Percentiles rank a stretch among this genome's conserved stretches.
These are phyloP conservation scores for Pilaira anomala DNA, from an alignment of 192 early-diverging fungal species.

Conservation along the genomic window DNA sequence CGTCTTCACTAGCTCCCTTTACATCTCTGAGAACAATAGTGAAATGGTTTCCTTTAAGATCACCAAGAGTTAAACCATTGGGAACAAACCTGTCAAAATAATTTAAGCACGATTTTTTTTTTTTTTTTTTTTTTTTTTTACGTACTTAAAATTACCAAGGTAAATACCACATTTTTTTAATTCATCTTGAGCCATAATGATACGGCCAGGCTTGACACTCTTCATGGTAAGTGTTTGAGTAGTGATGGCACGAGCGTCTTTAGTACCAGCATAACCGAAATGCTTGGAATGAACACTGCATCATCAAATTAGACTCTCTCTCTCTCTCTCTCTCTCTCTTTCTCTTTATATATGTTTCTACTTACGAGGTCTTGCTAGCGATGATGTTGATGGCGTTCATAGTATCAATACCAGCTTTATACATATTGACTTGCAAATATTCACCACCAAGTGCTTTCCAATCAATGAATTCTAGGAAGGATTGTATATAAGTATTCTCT, in stretches of 20 bases:
- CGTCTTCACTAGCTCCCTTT: slow-evolving; percentile 44
- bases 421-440: slow-evolving; percentile 81
- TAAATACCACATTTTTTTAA: slow-evolving; percentile 47
- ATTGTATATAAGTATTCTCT: neutral
- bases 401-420: slow-evolving; percentile 92
- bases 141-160: slow-evolving; percentile 71
- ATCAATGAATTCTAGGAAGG: slow-evolving; percentile 14
- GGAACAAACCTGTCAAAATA: slow-evolving; percentile 50
- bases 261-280: slow-evolving; percentile 89
- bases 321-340: neutral
- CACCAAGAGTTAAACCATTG: slow-evolving; percentile 73
- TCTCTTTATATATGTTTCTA: slow-evolving; percentile 15
- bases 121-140: neutral
- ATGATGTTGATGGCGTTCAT: slow-evolving; percentile 77
- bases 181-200: slow-evolving; percentile 52
- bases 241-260: slow-evolving; percentile 91
- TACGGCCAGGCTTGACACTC: slow-evolving; percentile 51
- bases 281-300: slow-evolving; percentile 46
- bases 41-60: slow-evolving; percentile 89
- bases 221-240: slow-evolving; percentile 76
- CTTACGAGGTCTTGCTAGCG: slow-evolving; percentile 42
- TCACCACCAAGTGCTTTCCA: slow-evolving; percentile 53
- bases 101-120: slow-evolving; percentile 48
- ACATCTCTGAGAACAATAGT: slow-evolving; percentile 69
- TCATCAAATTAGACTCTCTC: slow-evolving; percentile 8